Conservation (phyloP, 208 protist species). For the Leishmania mexicana region DNA sequence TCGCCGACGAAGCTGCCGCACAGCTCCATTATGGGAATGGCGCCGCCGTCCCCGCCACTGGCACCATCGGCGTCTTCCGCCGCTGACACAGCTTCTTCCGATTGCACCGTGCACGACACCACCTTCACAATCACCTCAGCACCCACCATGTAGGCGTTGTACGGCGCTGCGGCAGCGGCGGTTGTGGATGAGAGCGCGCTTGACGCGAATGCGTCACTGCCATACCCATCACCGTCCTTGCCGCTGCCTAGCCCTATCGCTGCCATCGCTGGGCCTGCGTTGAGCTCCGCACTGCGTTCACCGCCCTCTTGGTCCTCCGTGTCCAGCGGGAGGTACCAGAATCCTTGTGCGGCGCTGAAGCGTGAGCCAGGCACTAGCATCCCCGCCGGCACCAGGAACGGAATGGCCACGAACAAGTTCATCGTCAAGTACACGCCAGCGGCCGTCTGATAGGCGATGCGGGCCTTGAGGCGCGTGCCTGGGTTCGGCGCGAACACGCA, state of each 20-base stretch:
- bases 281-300: conserved; percentile 7
- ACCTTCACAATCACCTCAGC: conserved; percentile 78
- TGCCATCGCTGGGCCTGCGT: neutral
- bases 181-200: conserved; percentile 59
- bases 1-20: conserved; percentile 71
- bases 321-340: conserved; percentile 79
- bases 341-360: conserved; percentile 43
- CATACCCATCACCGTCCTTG: neutral
- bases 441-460: conserved; percentile 47
- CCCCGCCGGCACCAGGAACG: conserved; percentile 59
- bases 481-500: conserved; percentile 63
- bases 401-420: conserved; percentile 63
- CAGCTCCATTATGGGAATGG: conserved; percentile 60
- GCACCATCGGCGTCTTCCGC: conserved; percentile 4
- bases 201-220: neutral
- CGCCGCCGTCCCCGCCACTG: neutral
- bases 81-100: conserved; percentile 14
- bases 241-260: neutral
- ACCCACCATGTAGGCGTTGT: conserved; percentile 67
- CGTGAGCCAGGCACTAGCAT: conserved; percentile 55
- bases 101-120: conserved; percentile 45
- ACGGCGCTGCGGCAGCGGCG: conserved; percentile 11
- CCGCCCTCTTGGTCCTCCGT: conserved; percentile 40
- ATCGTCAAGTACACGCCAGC: conserved; percentile 58
- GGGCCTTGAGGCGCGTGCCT: conserved; percentile 59